Conservation (phyloP, 2,329 filamentous ascomycete genomes). For the Colletotrichum orchidophilum region DNA sequence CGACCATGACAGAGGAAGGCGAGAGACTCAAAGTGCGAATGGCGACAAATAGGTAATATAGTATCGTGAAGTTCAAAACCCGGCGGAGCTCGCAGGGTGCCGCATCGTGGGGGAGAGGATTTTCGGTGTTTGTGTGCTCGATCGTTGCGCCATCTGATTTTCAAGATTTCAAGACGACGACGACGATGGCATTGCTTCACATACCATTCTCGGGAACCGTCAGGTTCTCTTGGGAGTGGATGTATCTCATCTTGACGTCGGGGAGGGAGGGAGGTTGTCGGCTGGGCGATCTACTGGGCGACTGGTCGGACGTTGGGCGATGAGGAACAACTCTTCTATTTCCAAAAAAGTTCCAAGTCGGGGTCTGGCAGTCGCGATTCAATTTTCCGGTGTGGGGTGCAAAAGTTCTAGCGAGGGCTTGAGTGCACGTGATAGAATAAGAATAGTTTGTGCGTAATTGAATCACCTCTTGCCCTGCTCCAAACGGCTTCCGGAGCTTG, state of each 20-base stretch:
- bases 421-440: slow-evolving; percentile 47
- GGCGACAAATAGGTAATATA: slow-evolving; percentile 9
- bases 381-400: slow-evolving; percentile 49
- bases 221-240: slow-evolving; percentile 97
- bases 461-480: too few species aligned
- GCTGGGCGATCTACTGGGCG: slow-evolving; percentile 27
- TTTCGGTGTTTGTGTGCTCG: slow-evolving; percentile 11
- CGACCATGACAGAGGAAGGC: background rate
- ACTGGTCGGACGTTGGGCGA: slow-evolving; percentile 42
- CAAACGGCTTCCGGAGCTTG: too few species aligned
- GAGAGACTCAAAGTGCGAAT: background rate
- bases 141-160: slow-evolving; percentile 4
- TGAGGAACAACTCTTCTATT: slow-evolving; percentile 9
- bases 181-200: slow-evolving; percentile 52
- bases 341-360: slow-evolving; percentile 30
- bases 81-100: slow-evolving; percentile 31
- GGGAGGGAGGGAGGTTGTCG: slow-evolving; percentile 50
- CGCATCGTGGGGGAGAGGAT: slow-evolving; percentile 4
- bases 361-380: slow-evolving; percentile 25
- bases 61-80: slow-evolving; percentile 32
- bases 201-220: slow-evolving; percentile 96
- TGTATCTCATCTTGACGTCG: slow-evolving; percentile 97
- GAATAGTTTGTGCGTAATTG: background rate
- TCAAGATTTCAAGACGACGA: background rate
- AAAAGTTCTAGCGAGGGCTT: slow-evolving; percentile 55